Conservation (phyloP, 2,329 filamentous ascomycete genomes). For the Didymosphaeria variabile region DNA sequence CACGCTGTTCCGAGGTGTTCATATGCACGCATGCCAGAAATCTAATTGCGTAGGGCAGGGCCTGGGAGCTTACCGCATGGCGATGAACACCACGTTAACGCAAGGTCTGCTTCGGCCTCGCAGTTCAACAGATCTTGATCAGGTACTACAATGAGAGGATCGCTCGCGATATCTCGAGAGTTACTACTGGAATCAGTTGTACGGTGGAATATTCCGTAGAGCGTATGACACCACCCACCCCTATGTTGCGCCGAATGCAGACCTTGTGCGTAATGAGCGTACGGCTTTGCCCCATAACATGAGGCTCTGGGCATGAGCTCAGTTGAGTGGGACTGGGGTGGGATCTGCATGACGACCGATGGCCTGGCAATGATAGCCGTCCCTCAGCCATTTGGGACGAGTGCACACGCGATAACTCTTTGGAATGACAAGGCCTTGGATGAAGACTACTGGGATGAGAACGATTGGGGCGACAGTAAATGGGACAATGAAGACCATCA, state of each 20-base stretch:
- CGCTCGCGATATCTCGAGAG: background rate
- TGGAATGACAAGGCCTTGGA: background rate
- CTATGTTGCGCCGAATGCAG: background rate
- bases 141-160: background rate
- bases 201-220: constrained; percentile 1
- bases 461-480: background rate
- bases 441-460: background rate
- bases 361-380: background rate
- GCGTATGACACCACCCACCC: background rate
- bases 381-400: background rate
- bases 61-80: too few species aligned
- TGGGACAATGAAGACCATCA: background rate
- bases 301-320: background rate
- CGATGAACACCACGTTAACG: too few species aligned
- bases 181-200: constrained; percentile 5
- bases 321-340: background rate
- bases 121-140: too few species aligned
- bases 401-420: background rate
- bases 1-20: background rate
- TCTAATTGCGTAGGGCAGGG: too few species aligned
- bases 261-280: background rate
- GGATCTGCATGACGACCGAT: background rate
- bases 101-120: too few species aligned
- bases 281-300: background rate
- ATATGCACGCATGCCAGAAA: background rate